Evolutionary conservation across 1,284 basidiomycete genomes (phyloP).

Genomic region (Leccinum subrobustum): DNA sequence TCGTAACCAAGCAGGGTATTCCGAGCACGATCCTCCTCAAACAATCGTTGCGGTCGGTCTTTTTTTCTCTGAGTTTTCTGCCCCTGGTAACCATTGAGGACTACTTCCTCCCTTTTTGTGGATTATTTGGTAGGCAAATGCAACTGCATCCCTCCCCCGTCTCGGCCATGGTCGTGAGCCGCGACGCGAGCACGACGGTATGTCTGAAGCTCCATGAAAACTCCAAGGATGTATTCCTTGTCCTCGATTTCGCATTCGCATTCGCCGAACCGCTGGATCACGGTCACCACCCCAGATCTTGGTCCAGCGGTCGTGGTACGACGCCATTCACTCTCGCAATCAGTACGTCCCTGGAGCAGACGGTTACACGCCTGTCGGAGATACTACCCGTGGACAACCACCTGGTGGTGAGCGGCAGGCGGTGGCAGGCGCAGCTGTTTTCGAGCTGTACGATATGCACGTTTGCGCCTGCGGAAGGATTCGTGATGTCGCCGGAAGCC

Average conservation of each 20-base stretch:
- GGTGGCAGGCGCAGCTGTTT: conserved; percentile 62
- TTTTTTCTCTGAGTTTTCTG: neutral
- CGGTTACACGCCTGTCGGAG: conserved; percentile 44
- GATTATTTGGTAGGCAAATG: conserved; percentile 20
- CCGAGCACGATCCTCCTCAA: conserved; percentile 29
- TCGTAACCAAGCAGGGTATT: neutral
- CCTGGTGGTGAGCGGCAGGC: conserved; percentile 41
- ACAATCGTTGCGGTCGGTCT: conserved; percentile 23
- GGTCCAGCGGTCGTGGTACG: neutral
- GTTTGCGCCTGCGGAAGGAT: conserved; percentile 36
- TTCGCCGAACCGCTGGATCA: neutral
- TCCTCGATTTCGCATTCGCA: conserved; percentile 16
- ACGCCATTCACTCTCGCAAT: conserved; percentile 16
- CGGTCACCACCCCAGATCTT: neutral
- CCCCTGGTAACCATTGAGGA: conserved; percentile 1
- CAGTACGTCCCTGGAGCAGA: conserved; percentile 37
- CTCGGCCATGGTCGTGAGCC: conserved; percentile 23
- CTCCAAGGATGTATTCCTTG: conserved; percentile 22
- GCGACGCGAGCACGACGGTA: conserved; percentile 13
- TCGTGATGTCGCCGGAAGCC: neutral
- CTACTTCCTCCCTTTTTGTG: neutral
- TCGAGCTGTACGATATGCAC: conserved; percentile 54
- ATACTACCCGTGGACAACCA: conserved; percentile 49
- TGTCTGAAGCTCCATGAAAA: conserved; percentile 25
- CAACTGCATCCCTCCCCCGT: conserved; percentile 16